phyloP scores from a whole-genome alignment of 768 basidiomycete species.

The Lactarius akahatsu region DNA sequence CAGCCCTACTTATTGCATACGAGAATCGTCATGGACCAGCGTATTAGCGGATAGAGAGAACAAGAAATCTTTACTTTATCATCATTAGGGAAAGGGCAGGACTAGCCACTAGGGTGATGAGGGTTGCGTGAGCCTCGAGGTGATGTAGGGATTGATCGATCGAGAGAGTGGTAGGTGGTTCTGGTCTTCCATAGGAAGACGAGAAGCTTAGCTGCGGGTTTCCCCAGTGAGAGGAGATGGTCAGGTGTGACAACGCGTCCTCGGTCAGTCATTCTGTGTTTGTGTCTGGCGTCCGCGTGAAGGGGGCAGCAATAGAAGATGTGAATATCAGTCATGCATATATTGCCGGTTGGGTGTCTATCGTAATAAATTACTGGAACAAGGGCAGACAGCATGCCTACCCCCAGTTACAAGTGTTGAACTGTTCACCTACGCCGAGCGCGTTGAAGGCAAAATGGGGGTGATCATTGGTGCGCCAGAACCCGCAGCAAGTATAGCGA shows the following conservation, averaged over 20 bases:
- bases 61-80: neutral
- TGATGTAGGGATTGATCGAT: neutral
- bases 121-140: neutral
- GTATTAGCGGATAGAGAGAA: neutral
- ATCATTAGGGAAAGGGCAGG: neutral
- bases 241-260: neutral
- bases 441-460: conserved; percentile 23
- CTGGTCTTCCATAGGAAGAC: neutral
- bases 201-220: neutral
- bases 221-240: neutral
- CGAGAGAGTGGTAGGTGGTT: neutral
- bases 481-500: neutral
- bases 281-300: neutral
- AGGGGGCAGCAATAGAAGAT: neutral
- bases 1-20: conserved; percentile 23
- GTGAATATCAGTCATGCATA: neutral
- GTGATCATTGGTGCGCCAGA: conserved; percentile 13
- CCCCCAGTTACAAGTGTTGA: conserved; percentile 16
- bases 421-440: conserved; percentile 13
- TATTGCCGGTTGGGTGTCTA: neutral
- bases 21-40: neutral
- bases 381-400: neutral
- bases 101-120: neutral
- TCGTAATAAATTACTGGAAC: neutral
- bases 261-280: neutral